Conservation (phyloP, 371 early-diverging fungal genomes). For the Gilbertella persicaria region DNA sequence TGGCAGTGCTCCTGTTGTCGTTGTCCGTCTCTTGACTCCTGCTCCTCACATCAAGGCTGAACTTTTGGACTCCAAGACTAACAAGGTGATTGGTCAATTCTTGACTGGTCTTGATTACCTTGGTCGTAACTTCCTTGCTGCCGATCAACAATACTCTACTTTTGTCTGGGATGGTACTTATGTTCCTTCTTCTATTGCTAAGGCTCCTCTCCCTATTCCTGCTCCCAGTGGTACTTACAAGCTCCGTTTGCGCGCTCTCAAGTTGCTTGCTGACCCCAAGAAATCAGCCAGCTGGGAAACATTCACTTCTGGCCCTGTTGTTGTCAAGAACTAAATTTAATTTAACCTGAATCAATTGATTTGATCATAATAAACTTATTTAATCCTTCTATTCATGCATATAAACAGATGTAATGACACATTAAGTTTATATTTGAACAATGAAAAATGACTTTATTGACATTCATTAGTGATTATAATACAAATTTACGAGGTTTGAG, state of each 20-base stretch:
- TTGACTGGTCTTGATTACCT: slow-evolving; percentile 19
- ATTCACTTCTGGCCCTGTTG: slow-evolving; percentile 27
- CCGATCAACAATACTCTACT: neutral
- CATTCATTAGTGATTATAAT: neutral
- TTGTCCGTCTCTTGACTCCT: slow-evolving; percentile 35
- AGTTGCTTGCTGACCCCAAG: slow-evolving; percentile 31
- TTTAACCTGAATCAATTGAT: no score
- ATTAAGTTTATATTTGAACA: neutral
- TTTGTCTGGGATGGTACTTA: slow-evolving; percentile 35
- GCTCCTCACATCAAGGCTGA: slow-evolving; percentile 29
- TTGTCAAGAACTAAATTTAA: slow-evolving; percentile 30
- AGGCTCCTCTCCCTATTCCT: slow-evolving; percentile 15
- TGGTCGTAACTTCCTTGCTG: slow-evolving; percentile 25
- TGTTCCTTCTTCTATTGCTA: slow-evolving; percentile 13
- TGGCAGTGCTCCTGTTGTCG: slow-evolving; percentile 14
- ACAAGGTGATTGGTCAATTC: slow-evolving; percentile 21
- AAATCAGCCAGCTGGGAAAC: slow-evolving; percentile 29
- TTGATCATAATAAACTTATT: no score
- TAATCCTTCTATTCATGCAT: no score
- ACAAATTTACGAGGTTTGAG: neutral
- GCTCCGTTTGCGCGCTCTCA: slow-evolving; percentile 28
- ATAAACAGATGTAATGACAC: no score
- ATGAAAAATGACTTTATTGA: neutral
- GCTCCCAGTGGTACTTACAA: slow-evolving; percentile 26
- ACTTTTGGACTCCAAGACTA: slow-evolving; percentile 23